These are phyloP conservation scores for Cryomyces minteri DNA, from an alignment of 495 filamentous ascomycete species.

Conservation along the genomic window DNA sequence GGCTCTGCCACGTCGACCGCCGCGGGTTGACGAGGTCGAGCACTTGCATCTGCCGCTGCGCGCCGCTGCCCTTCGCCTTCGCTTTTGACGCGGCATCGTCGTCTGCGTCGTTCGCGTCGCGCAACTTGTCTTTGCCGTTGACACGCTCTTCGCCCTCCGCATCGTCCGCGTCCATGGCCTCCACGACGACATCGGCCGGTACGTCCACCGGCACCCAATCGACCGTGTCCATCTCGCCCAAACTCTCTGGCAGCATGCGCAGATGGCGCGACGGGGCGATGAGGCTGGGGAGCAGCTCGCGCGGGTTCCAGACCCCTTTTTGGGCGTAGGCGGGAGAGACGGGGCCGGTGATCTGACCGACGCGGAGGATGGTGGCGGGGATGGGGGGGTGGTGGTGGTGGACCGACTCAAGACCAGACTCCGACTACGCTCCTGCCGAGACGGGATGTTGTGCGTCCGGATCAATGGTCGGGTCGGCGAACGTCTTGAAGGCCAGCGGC, in stretches of 20 bases:
- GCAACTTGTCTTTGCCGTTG: too few relatives aligned
- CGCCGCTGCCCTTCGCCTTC: too few relatives aligned
- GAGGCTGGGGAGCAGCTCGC: conserved; percentile 3
- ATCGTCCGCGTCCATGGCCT: not conserved
- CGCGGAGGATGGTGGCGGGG: not conserved
- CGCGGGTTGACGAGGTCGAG: too few relatives aligned
- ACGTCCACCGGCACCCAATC: conserved; percentile 4
- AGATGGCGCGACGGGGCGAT: not conserved
- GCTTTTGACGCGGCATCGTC: too few relatives aligned
- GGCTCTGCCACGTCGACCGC: too few relatives aligned
- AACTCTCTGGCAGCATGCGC: not conserved
- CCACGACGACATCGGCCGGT: not conserved
- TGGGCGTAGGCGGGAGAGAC: not conserved
- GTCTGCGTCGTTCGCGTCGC: too few relatives aligned
- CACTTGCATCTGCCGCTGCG: too few relatives aligned
- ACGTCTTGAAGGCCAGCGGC: too few relatives aligned
- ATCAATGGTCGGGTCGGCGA: too few relatives aligned
- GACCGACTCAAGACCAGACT: not conserved
- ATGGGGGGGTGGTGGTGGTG: not conserved
- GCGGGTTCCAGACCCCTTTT: conserved; percentile 1
- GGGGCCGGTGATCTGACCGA: conserved; percentile 5
- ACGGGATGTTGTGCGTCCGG: too few relatives aligned
- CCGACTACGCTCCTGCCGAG: too few relatives aligned
- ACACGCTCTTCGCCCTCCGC: too few relatives aligned
- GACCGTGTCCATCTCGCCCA: not conserved